Percentiles rank a stretch among this genome's conserved stretches.
Conservation (phyloP, 805 yeast species). For the Saccharomycopsis fibuligera region DNA sequence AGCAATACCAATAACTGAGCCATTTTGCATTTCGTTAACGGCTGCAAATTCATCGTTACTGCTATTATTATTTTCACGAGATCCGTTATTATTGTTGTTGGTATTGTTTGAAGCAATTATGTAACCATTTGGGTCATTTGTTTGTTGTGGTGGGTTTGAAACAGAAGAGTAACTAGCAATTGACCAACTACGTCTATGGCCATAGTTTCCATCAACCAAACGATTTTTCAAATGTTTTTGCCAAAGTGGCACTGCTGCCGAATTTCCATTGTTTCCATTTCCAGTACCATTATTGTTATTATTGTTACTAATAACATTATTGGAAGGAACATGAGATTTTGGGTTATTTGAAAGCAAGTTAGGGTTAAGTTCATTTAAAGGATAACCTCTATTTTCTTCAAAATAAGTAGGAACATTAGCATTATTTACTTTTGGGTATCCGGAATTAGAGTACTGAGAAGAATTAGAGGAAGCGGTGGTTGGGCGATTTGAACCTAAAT, state of each 20-base stretch:
- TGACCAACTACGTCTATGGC: conserved; percentile 21
- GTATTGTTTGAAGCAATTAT: neutral
- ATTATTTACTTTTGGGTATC: neutral
- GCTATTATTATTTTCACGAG: neutral
- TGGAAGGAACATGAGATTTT: neutral
- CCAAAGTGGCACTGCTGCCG: conserved; percentile 11
- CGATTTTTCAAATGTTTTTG: conserved; percentile 14
- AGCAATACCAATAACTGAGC: too few relatives aligned
- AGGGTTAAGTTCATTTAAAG: conserved; percentile 12
- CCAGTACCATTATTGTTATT: neutral
- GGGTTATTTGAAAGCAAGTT: conserved; percentile 1
- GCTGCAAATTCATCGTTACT: neutral
- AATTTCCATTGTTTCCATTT: neutral
- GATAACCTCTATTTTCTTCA: conserved; percentile 2
- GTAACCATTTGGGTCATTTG: neutral
- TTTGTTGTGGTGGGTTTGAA: too few relatives aligned
- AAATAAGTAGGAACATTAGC: neutral
- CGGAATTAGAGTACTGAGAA: neutral
- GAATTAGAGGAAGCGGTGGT: neutral
- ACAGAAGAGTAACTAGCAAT: conserved; percentile 4
- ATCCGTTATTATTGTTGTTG: neutral
- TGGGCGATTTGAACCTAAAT: neutral
- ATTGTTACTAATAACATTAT: neutral
- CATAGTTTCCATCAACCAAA: conserved; percentile 10
- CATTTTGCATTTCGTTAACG: neutral